Evolutionary conservation across 352 stramenopile species (phyloP), one percentile per base, ranked within the genome.

Genomic region (Pythium guiyangense): DNA sequence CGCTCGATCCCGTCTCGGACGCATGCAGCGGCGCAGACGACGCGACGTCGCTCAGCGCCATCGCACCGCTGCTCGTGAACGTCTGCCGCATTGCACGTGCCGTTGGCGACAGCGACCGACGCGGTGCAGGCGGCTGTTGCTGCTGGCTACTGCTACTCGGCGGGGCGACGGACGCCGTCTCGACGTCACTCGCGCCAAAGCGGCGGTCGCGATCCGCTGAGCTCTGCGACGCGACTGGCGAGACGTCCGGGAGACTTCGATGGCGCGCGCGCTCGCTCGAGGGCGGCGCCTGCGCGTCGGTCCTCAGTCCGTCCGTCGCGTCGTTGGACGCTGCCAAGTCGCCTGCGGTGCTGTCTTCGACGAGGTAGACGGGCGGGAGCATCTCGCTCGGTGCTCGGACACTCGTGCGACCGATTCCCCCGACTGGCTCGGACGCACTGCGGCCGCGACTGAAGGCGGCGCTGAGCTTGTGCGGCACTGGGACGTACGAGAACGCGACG

Each of bases 401-500:
- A 8, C 49, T 31, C 3, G 47, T 22, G 1, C 12, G 42, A 11
- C 18, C 8, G 14, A 34, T 6, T 34, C 29, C 29, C 9, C 29
- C 29, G 5, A 9, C 29, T 34, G 29, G 29, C 29, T 34, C 29
- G 5, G 29, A 34, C 29, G 29, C 29, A 34, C 29, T 34, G 9
- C 29, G 29, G 5, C 29, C 29, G 6, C 62, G 52, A 3, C 47
- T 74, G 46, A 92, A 94, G 2, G 90, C 52, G 8, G 52, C 34
- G 18, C 75, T 90, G 12, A 88, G 55, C 56, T 92, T 92, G 59
- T 89, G 80, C 5, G 77, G 72, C 6, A 94, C 77, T 1, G 85
- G 85, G 0, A 88, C 85, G 40, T 92, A 94, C 5, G 80, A 86
- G n/a, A 94, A 74, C 11, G 85, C 85, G 14, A 90, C 83, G 51